Conservation (phyloP, 805 yeast species). For the Spathaspora sp. region DNA sequence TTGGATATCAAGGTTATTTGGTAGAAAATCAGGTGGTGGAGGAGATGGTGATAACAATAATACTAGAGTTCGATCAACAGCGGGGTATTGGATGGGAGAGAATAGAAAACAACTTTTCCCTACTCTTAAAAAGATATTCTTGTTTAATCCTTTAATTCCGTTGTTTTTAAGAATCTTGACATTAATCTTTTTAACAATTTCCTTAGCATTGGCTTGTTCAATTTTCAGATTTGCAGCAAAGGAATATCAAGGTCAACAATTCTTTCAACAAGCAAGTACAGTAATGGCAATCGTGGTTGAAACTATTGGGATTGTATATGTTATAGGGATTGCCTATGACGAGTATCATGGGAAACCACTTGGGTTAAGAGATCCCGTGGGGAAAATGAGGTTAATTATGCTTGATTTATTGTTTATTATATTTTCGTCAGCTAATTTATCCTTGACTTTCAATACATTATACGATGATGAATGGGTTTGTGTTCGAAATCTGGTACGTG, state of each 20-base stretch:
- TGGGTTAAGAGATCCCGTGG: constrained; percentile 82
- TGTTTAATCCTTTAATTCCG: constrained; percentile 80
- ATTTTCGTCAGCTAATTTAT: constrained; percentile 81
- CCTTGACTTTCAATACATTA: constrained; percentile 80
- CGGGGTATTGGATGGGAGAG: constrained; percentile 67
- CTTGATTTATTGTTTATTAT: constrained; percentile 85
- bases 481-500: constrained; percentile 11
- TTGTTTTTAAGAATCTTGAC: constrained; percentile 57
- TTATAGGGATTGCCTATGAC: constrained; percentile 80
- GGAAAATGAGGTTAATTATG: constrained; percentile 76
- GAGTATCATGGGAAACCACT: constrained; percentile 91
- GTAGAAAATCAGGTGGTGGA: background rate
- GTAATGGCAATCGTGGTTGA: constrained; percentile 90
- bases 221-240: constrained; percentile 43
- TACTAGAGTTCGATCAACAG: constrained; percentile 47
- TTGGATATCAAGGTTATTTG: background rate
- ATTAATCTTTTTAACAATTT: constrained; percentile 53
- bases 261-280: constrained; percentile 82
- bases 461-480: constrained; percentile 83
- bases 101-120: constrained; percentile 65
- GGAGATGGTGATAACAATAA: constrained; percentile 21
- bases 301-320: constrained; percentile 70
- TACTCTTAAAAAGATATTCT: constrained; percentile 51
- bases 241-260: constrained; percentile 27
- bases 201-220: constrained; percentile 68